Evolutionary conservation across 805 yeast genomes (phyloP), one percentile per base, ranked within the genome.

Genomic region (Tetrapisispora fleetii): DNA sequence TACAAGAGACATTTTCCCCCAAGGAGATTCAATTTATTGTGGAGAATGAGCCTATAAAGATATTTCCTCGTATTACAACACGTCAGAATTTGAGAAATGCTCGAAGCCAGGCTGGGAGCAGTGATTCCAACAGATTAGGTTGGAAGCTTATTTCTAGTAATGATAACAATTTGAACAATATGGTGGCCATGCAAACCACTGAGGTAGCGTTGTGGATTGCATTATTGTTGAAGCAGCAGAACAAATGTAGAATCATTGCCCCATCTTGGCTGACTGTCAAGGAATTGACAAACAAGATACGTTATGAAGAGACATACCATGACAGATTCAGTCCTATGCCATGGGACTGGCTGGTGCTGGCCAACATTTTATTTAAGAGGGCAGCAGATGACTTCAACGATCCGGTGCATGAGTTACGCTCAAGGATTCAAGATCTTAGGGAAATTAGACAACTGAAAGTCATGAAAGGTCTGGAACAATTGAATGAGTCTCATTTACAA

Each of bases 161-260:
- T 39, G 63, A 58, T 27, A 42, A 47, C 17, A 54, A 55, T 7
- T 46, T 66, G 42, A 63, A 61, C 45, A 63, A 62, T 47, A 56
- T 66, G 62, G 61, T 63, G 41, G 87, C 95, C 0, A 74, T 85
- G 76, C 76, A 83, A 51, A 73, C 90, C 46, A 76, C 75, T 18
- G 71, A 76, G 43, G 80, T 93, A 0, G 95, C 96, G 0, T 53
- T 91, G 1, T 93, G 98, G 98, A 70, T 86, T 19, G 98, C 97
- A 0, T 62, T 90, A 8, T 68, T 90, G 19, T 69, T 93, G 45
- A 88, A 87, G 59, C 80, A 82, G 43, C 98, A 93, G 63, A 83
- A 81, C 43, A 83, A 89, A 58, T 88, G 97, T 65, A 83, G 81
- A 52, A 80, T 93, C 2, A 80, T 87, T 9, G 83, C 89, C 14